These are phyloP conservation scores for Mariannaea sp. DNA, from an alignment of 2,329 filamentous ascomycete genomes.

Conservation along the genomic window DNA sequence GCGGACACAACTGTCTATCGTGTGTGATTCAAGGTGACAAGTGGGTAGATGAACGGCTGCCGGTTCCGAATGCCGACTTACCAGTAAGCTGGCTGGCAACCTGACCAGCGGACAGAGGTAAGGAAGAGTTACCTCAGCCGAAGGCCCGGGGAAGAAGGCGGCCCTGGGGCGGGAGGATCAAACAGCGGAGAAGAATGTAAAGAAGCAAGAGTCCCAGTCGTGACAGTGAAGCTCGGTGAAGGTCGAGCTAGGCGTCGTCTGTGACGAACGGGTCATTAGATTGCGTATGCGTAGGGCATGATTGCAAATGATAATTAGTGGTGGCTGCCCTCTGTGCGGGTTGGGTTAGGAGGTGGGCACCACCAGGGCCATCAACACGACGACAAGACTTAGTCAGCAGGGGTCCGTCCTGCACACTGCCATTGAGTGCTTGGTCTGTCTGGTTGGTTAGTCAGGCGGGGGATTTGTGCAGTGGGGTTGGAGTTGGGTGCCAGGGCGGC, in stretches of 20 bases:
- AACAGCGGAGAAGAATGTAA: constrained; percentile 5
- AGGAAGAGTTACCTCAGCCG: constrained; percentile 23
- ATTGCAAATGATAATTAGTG: constrained; percentile 21
- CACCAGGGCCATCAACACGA: constrained; percentile 12
- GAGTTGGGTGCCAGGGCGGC: background rate
- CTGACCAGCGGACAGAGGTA: constrained; percentile 24
- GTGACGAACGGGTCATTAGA: constrained; percentile 5
- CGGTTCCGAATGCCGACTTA: constrained; percentile 32
- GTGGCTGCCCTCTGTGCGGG: constrained; percentile 19
- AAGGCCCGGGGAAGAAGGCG: constrained; percentile 7
- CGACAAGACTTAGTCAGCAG: constrained; percentile 16
- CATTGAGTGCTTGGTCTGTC: background rate
- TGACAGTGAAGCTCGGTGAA: constrained; percentile 9
- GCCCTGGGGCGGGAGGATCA: constrained; percentile 15
- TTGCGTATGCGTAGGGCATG: constrained; percentile 15
- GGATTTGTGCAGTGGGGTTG: background rate
- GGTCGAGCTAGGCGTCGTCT: constrained; percentile 3
- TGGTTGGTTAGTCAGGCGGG: background rate
- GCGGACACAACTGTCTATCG: background rate
- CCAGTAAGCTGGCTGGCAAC: constrained; percentile 28
- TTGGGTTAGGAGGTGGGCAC: constrained; percentile 16
- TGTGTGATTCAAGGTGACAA: background rate
- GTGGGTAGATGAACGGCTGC: constrained; percentile 9
- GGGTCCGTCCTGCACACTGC: background rate
- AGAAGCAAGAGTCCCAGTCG: constrained; percentile 3